Conservation (phyloP, 768 basidiomycete species). For the Phylloporus rhodoxanthus region DNA sequence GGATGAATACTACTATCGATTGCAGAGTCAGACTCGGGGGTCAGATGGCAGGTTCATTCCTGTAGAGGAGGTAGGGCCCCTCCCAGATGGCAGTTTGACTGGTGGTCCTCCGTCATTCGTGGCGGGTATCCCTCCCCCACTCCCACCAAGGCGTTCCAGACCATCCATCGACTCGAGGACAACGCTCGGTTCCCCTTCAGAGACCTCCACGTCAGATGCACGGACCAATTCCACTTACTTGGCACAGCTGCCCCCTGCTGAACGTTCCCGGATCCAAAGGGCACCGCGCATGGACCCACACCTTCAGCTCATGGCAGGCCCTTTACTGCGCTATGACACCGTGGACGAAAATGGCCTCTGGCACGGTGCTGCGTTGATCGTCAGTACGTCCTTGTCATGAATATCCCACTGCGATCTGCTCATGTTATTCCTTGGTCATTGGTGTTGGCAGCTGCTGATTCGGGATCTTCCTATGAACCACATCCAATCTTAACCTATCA, state of each 20-base stretch:
- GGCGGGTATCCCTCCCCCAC: constrained; percentile 34
- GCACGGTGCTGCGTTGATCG: constrained; percentile 84
- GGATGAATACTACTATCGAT: constrained; percentile 27
- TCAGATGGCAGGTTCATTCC: constrained; percentile 48
- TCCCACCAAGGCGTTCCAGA: constrained; percentile 35
- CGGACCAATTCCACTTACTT: constrained; percentile 31
- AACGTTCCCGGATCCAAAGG: constrained; percentile 55
- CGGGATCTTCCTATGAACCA: constrained; percentile 73
- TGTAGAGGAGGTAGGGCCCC: constrained; percentile 54
- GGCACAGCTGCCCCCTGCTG: constrained; percentile 51
- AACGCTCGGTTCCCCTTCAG: constrained; percentile 25
- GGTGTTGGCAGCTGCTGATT: constrained; percentile 55
- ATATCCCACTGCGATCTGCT: neutral
- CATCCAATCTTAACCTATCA: constrained; percentile 62
- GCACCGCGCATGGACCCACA: constrained; percentile 72
- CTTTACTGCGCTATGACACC: constrained; percentile 86
- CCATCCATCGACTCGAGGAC: constrained; percentile 18
- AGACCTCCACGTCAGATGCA: constrained; percentile 1
- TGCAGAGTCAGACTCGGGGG: constrained; percentile 31
- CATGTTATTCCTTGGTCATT: neutral
- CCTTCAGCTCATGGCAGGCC: constrained; percentile 88
- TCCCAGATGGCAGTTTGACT: constrained; percentile 51
- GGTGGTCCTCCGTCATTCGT: constrained; percentile 45
- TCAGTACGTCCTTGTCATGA: constrained; percentile 55
- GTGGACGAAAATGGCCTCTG: constrained; percentile 72